Evolutionary conservation across 345 rosid species (phyloP).

Genomic region (Trapa bicornis): DNA sequence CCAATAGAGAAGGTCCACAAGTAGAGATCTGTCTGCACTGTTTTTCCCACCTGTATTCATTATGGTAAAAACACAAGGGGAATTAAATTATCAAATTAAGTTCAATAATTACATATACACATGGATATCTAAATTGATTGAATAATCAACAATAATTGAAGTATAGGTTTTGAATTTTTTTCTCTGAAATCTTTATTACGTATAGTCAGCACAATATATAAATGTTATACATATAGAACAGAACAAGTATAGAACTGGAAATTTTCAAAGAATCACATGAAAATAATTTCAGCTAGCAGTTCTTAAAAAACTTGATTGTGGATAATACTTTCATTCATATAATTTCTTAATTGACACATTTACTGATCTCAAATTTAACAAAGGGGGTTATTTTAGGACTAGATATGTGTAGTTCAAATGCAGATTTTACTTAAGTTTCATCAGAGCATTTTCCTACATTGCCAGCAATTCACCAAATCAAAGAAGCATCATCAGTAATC

Average conservation of each 20-base stretch:
- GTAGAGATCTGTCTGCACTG: conserved; percentile 69
- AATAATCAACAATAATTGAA: background rate
- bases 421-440: too few relatives aligned
- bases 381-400: background rate
- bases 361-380: background rate
- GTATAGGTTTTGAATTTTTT: background rate
- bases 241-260: background rate
- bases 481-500: too few relatives aligned
- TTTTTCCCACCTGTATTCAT: conserved; percentile 53
- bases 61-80: background rate
- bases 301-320: background rate
- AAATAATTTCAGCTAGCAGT: background rate
- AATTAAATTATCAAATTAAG: background rate
- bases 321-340: background rate
- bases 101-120: background rate
- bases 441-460: too few relatives aligned
- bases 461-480: too few relatives aligned
- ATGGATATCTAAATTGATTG: background rate
- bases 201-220: background rate
- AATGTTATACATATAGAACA: background rate
- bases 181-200: background rate
- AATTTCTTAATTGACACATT: background rate
- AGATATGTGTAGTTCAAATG: too few relatives aligned
- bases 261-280: background rate
- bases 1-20: conserved; percentile 69